Evolutionary conservation across 768 basidiomycete species (phyloP).

Genomic region (Artomyces pyxidatus): DNA sequence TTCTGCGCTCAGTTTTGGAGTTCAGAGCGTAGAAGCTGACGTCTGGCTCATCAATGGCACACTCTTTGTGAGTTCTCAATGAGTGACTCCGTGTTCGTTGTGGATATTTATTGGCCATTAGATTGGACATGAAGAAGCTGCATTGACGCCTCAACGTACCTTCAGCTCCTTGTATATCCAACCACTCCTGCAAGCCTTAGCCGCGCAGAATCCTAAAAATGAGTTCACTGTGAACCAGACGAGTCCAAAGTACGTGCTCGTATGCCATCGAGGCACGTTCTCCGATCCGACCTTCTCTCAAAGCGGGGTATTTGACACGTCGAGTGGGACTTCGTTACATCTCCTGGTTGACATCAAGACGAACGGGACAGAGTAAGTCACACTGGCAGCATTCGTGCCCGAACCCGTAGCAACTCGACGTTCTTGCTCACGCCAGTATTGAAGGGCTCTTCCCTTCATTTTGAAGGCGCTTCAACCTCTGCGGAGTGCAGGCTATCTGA

Average conservation of each 20-base stretch:
- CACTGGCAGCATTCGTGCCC: no score
- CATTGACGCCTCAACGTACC: conserved; percentile 35
- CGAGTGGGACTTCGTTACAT: conserved; percentile 33
- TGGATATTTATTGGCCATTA: conserved; percentile 12
- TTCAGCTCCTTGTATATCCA: conserved; percentile 41
- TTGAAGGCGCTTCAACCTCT: conserved; percentile 38
- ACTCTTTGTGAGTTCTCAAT: conserved; percentile 29
- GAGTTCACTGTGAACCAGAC: conserved; percentile 34
- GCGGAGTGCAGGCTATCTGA: conserved; percentile 35
- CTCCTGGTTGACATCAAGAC: conserved; percentile 48
- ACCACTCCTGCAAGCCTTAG: conserved; percentile 35
- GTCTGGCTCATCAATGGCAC: conserved; percentile 39
- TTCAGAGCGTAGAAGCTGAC: conserved; percentile 46
- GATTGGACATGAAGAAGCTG: conserved; percentile 39
- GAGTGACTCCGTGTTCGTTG: background rate
- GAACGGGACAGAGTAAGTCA: conserved; percentile 38
- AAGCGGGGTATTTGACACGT: conserved; percentile 46
- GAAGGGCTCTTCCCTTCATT: conserved; percentile 36
- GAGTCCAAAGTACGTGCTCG: conserved; percentile 29
- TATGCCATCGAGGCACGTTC: background rate
- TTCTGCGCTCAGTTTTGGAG: conserved; percentile 39
- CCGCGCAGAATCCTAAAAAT: conserved; percentile 33
- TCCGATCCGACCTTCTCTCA: background rate
- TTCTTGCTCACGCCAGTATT: no score
- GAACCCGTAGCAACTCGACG: no score